phyloP scores from a whole-genome alignment of 2,329 filamentous ascomycete species.

The Trichoderma sp. region DNA sequence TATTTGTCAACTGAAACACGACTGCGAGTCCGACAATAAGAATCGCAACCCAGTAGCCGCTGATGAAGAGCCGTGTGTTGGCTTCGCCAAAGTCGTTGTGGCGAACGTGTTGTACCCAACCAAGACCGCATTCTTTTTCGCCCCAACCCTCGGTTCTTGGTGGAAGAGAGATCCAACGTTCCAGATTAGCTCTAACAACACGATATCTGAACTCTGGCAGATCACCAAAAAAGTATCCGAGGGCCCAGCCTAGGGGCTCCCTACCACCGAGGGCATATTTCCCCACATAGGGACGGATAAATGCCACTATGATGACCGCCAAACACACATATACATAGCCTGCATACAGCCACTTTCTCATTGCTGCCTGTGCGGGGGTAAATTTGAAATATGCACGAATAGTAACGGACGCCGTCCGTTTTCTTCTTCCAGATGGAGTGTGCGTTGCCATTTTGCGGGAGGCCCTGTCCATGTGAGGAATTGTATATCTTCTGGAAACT shows the following conservation, averaged over 20 bases:
- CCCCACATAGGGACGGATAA: conserved; percentile 70
- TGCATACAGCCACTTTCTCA: conserved; percentile 84
- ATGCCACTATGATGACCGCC: conserved; percentile 65
- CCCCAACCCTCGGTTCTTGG: conserved; percentile 37
- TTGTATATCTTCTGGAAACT: conserved; percentile 51
- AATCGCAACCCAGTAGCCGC: conserved; percentile 71
- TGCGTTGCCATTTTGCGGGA: conserved; percentile 47
- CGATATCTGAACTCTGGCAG: conserved; percentile 70
- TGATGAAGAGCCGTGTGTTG: conserved; percentile 77
- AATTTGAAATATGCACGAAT: conserved; percentile 76
- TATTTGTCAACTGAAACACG: conserved; percentile 71
- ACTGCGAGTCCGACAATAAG: conserved; percentile 70
- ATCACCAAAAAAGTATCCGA: conserved; percentile 87
- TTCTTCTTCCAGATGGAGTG: conserved; percentile 66
- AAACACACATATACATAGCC: conserved; percentile 73
- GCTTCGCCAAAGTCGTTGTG: conserved; percentile 68
- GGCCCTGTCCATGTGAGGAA: conserved; percentile 47
- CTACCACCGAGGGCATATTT: conserved; percentile 65
- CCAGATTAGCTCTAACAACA: conserved; percentile 67
- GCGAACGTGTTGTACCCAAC: conserved; percentile 68
- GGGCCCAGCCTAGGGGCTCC: conserved; percentile 90
- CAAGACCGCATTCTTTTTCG: conserved; percentile 49
- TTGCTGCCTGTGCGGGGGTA: conserved; percentile 73
- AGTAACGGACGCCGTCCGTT: conserved; percentile 64
- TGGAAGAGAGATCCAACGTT: conserved; percentile 75